phyloP scores from a whole-genome alignment of 2,329 filamentous ascomycete species.

The Cladobotryum protrusum region DNA sequence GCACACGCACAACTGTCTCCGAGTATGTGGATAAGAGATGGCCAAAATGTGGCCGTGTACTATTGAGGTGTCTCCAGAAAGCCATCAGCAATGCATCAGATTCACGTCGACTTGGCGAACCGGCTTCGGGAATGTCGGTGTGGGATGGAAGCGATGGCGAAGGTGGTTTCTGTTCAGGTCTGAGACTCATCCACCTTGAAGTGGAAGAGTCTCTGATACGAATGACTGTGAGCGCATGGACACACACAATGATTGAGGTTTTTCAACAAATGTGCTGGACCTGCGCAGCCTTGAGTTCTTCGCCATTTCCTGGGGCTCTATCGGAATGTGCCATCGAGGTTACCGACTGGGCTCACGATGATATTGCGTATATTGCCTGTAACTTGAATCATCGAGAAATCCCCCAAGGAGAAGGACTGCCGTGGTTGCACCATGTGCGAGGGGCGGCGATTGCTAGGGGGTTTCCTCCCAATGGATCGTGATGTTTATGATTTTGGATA shows the following conservation, averaged over 20 bases:
- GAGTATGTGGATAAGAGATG: conserved; percentile 27
- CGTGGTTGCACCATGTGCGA: conserved; percentile 25
- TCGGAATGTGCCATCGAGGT: conserved; percentile 27
- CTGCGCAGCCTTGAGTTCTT: conserved; percentile 29
- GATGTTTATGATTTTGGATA: too few species aligned
- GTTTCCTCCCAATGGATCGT: conserved; percentile 20
- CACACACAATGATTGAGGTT: conserved; percentile 29
- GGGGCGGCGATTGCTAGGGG: conserved; percentile 29
- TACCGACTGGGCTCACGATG: conserved; percentile 27
- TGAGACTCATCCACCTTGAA: conserved; percentile 30
- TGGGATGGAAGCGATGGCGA: conserved; percentile 28
- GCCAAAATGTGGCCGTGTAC: conserved; percentile 25
- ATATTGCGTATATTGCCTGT: conserved; percentile 30
- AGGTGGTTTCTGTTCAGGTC: conserved; percentile 21
- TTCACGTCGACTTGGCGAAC: conserved; percentile 18
- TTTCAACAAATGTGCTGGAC: conserved; percentile 34
- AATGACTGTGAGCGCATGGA: conserved; percentile 29
- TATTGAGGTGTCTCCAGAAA: conserved; percentile 27
- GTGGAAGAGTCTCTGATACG: conserved; percentile 27
- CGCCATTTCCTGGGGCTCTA: conserved; percentile 25
- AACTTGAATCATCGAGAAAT: conserved; percentile 26
- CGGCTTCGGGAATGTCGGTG: conserved; percentile 28
- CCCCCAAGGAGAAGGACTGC: conserved; percentile 19
- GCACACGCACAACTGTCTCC: conserved; percentile 26
- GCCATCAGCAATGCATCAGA: conserved; percentile 24